phyloP scores from a whole-genome alignment of 331 rosid species.

The Phaseolus coccineus region DNA sequence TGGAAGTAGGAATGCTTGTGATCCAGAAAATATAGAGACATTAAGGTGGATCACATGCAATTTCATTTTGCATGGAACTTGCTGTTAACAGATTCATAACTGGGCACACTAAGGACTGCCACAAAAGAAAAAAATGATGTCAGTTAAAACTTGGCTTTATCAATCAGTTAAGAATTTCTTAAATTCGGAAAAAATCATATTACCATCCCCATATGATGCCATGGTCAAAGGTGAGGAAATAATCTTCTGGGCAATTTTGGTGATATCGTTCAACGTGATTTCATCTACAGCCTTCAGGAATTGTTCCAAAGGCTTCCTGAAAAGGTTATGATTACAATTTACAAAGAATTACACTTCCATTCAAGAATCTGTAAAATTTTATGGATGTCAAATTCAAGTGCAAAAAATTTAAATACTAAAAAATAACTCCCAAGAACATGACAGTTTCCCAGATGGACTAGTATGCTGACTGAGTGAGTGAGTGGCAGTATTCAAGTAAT shows the following conservation, averaged over 20 bases:
- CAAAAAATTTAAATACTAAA: background rate
- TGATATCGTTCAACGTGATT: constrained; percentile 75
- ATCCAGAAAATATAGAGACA: constrained; percentile 17
- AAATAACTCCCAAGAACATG: background rate
- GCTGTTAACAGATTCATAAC: constrained; percentile 77
- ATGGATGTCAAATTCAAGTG: background rate
- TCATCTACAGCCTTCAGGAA: constrained; percentile 85
- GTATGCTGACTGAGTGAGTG: background rate
- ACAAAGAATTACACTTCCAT: constrained; percentile 18
- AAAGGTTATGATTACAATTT: background rate
- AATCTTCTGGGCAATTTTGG: constrained; percentile 66
- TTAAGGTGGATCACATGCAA: background rate
- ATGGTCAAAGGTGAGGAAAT: constrained; percentile 91
- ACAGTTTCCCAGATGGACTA: background rate
- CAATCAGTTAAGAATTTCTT: background rate
- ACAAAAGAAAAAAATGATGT: constrained; percentile 18
- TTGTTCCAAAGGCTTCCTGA: constrained; percentile 89
- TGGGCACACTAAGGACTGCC: constrained; percentile 84
- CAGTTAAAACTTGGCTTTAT: background rate
- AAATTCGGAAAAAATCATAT: background rate
- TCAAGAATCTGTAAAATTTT: background rate
- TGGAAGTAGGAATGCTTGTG: constrained; percentile 27
- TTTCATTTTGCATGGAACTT: constrained; percentile 75
- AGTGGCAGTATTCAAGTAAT: background rate
- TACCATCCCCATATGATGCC: constrained; percentile 95